phyloP scores from a whole-genome alignment of 2,329 filamentous ascomycete species.

The Neofusicoccum kwambonambiense region DNA sequence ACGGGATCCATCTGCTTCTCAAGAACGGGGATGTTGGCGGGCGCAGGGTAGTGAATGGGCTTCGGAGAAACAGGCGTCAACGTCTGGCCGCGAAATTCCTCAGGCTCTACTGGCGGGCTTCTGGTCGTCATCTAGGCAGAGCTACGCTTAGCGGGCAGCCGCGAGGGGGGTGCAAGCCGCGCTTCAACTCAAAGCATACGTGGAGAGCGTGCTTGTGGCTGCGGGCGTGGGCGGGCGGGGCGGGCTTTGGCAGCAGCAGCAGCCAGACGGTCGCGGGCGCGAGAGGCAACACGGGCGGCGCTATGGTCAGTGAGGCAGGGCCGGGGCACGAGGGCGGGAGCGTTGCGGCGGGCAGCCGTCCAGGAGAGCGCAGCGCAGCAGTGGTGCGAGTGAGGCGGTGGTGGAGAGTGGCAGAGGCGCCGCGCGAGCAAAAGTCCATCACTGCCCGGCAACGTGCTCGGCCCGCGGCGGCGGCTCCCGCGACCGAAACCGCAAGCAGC shows the following conservation, averaged over 20 bases:
- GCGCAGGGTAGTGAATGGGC: conserved; percentile 66
- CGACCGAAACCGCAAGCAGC: neutral
- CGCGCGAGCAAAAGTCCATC: conserved; percentile 2
- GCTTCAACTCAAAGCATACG: conserved; percentile 31
- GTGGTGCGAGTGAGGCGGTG: neutral
- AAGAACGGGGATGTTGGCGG: conserved; percentile 67
- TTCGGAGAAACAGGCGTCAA: conserved; percentile 70
- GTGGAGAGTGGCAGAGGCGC: conserved; percentile 12
- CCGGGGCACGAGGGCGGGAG: neutral
- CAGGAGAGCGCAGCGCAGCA: neutral
- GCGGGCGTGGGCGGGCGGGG: conserved; percentile 10
- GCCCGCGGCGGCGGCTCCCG: conserved; percentile 19
- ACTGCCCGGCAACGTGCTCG: neutral
- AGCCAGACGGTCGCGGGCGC: conserved; percentile 4
- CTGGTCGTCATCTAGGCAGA: conserved; percentile 54
- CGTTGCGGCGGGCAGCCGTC: conserved; percentile 10
- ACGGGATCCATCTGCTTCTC: conserved; percentile 70
- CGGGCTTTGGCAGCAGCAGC: neutral
- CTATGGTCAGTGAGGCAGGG: conserved; percentile 6
- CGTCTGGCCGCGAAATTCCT: conserved; percentile 63
- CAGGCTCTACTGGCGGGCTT: conserved; percentile 53
- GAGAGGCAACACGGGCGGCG: conserved; percentile 11
- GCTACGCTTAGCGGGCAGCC: conserved; percentile 26
- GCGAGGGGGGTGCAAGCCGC: conserved; percentile 20
- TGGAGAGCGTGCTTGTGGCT: conserved; percentile 18